Evolutionary conservation across 2,329 filamentous ascomycete species (phyloP).

Genomic region (Cordyceps sp.): DNA sequence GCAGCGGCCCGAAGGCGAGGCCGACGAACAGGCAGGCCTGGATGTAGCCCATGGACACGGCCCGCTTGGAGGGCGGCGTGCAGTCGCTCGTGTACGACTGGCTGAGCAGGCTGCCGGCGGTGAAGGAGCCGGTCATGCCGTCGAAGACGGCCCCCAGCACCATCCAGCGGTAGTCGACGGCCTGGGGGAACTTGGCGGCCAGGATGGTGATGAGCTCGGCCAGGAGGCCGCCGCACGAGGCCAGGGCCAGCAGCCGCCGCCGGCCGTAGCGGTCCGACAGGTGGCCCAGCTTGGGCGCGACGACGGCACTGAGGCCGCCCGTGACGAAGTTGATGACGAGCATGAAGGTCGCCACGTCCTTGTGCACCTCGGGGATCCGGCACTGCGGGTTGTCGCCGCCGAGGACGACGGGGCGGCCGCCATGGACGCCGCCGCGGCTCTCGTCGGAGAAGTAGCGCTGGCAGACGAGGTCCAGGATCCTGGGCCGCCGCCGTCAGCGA

Average conservation of each 20-base stretch:
- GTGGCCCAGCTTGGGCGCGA: slow-evolving; percentile 67
- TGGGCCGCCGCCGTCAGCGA: slow-evolving; percentile 8
- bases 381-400: slow-evolving; percentile 66
- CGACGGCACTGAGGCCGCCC: slow-evolving; percentile 64
- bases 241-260: slow-evolving; percentile 54
- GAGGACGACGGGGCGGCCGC: slow-evolving; percentile 41
- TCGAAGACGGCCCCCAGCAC: slow-evolving; percentile 64
- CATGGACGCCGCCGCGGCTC: slow-evolving; percentile 39
- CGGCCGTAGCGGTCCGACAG: slow-evolving; percentile 80
- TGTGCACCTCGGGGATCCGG: slow-evolving; percentile 61
- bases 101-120: slow-evolving; percentile 56
- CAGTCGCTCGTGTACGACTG: slow-evolving; percentile 87
- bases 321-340: slow-evolving; percentile 58
- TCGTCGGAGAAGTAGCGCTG: slow-evolving; percentile 62
- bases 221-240: slow-evolving; percentile 56
- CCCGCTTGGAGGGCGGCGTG: slow-evolving; percentile 61
- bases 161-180: slow-evolving; percentile 61
- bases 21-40: slow-evolving; percentile 80
- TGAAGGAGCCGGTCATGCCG: slow-evolving; percentile 78
- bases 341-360: slow-evolving; percentile 60
- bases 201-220: slow-evolving; percentile 65
- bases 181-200: slow-evolving; percentile 57
- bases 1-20: slow-evolving; percentile 70
- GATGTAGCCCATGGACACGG: slow-evolving; percentile 75
- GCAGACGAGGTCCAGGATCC: slow-evolving; percentile 69